A percentile compares a stretch with the other conserved stretches of the same genome.
Evolutionary conservation across 2,329 filamentous ascomycete genomes (phyloP).

Genomic region (Penicillium sp.): DNA sequence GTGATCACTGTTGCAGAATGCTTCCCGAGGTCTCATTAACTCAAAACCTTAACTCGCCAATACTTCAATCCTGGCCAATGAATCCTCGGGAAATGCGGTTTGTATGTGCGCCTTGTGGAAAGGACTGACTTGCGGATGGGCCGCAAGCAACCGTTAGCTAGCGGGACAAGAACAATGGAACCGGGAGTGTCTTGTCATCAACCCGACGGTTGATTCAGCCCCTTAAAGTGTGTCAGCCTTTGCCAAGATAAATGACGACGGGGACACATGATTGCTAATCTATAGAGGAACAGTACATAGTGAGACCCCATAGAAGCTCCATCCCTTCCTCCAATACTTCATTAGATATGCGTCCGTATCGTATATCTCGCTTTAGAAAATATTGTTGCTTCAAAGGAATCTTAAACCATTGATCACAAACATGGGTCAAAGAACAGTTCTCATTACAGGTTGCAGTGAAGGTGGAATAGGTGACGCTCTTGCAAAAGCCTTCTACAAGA

Average conservation of each 20-base stretch:
- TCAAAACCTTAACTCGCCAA: too few relatives aligned
- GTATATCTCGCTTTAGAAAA: not conserved
- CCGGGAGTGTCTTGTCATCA: not conserved
- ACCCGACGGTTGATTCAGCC: not conserved
- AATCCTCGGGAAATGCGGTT: too few relatives aligned
- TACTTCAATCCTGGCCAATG: too few relatives aligned
- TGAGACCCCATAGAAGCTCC: not conserved
- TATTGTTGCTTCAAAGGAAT: not conserved
- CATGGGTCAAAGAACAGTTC: constrained; percentile 8
- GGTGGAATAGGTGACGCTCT: constrained; percentile 44
- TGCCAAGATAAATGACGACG: not conserved
- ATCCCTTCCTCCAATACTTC: too few relatives aligned
- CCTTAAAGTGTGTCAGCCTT: not conserved
- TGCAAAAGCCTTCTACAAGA: constrained; percentile 35
- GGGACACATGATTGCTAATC: not conserved
- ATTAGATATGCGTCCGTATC: not conserved
- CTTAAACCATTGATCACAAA: not conserved
- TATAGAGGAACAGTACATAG: not conserved
- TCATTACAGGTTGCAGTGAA: constrained; percentile 43
- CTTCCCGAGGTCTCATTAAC: too few relatives aligned
- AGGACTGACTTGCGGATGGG: too few relatives aligned
- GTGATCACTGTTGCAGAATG: too few relatives aligned
- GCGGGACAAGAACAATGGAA: not conserved
- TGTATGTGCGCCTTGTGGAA: too few relatives aligned
- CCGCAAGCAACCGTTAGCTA: too few relatives aligned